phyloP scores from a whole-genome alignment of 768 basidiomycete genomes.

The Paxillus involutus region DNA sequence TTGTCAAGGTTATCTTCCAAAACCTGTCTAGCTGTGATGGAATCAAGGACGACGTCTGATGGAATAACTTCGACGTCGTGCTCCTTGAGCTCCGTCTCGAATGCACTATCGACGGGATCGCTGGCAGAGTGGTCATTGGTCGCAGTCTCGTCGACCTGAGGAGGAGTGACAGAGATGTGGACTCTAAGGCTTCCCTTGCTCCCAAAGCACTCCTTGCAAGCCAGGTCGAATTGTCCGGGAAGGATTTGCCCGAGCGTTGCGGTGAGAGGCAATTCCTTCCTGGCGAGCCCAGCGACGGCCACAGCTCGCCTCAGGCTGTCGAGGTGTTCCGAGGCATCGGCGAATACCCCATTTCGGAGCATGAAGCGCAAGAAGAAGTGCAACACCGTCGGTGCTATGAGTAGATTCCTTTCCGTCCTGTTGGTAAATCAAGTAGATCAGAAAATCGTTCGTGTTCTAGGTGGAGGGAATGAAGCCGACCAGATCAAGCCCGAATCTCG shows the following conservation, averaged over 20 bases:
- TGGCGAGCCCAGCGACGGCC: conserved; percentile 37
- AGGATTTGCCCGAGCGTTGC: conserved; percentile 37
- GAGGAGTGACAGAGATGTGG: conserved; percentile 14
- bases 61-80: conserved; percentile 30
- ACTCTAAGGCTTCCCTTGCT: conserved; percentile 32
- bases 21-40: conserved; percentile 23
- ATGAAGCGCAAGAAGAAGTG: conserved; percentile 48
- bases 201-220: conserved; percentile 53
- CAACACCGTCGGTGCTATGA: conserved; percentile 42
- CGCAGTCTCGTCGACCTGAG: neutral
- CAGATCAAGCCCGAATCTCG: conserved; percentile 65
- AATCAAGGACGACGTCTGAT: conserved; percentile 24
- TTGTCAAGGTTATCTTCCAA: conserved; percentile 33
- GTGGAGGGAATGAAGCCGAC: conserved; percentile 32
- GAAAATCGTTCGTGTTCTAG: conserved; percentile 1
- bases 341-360: conserved; percentile 42
- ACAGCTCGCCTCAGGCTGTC: conserved; percentile 45
- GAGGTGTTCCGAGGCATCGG: conserved; percentile 22
- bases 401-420: conserved; percentile 45
- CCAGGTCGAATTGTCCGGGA: conserved; percentile 46
- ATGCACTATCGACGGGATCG: conserved; percentile 12
- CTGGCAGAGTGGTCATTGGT: neutral
- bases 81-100: conserved; percentile 40
- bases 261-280: conserved; percentile 42
- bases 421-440: conserved; percentile 5